Evolutionary conservation across 2,329 filamentous ascomycete genomes (phyloP).

Genomic region (Pseudogymnoascus sp.): DNA sequence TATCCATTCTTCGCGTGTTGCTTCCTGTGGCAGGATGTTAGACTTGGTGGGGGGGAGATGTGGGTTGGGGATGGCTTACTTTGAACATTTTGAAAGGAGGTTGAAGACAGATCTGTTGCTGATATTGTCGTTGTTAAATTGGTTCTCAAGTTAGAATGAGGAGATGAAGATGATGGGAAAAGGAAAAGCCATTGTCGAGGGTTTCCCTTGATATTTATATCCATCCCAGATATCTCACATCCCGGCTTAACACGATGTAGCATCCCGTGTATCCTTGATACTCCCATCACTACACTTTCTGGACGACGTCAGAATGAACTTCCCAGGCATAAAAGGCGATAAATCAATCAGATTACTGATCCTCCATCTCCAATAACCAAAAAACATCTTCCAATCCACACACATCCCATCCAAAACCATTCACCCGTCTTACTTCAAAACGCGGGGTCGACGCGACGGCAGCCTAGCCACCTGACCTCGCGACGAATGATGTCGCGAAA

Average conservation of each 20-base stretch:
- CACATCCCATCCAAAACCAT: neutral
- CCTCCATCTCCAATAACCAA: neutral
- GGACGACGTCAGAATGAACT: neutral
- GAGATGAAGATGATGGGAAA: neutral
- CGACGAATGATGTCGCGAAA: constrained; percentile 4
- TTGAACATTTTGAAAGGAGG: neutral
- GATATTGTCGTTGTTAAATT: neutral
- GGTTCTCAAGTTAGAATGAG: neutral
- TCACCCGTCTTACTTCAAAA: neutral
- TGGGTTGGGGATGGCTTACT: neutral
- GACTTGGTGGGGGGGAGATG: neutral
- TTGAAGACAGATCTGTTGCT: neutral
- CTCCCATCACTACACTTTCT: neutral
- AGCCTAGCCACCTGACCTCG: neutral
- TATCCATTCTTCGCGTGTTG: constrained; percentile 32
- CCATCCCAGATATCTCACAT: neutral
- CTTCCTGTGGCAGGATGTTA: constrained; percentile 22
- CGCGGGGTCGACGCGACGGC: neutral
- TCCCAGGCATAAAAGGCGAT: neutral
- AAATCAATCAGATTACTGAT: neutral
- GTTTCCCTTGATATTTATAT: neutral
- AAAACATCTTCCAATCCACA: neutral
- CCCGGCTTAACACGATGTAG: neutral
- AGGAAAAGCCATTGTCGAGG: neutral
- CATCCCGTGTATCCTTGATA: neutral